Base-by-base conservation (phyloP, 2,329 filamentous ascomycete species). In the Cadophora gregata region DNA sequence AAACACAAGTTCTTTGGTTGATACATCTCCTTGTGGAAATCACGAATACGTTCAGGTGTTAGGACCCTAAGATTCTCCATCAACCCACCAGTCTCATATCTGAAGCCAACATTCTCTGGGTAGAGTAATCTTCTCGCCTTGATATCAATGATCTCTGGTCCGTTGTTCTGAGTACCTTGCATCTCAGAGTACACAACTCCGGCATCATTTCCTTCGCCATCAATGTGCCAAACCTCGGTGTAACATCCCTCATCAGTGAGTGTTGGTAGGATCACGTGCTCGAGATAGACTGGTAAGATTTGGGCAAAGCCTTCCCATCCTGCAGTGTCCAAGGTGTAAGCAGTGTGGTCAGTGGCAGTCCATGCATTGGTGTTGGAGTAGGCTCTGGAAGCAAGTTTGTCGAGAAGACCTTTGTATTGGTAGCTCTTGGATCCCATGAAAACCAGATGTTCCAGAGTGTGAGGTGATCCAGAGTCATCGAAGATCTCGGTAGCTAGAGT, bases 111-210 rank as follows among this genome's bases (percentile, higher is more conserved):
- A 56, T 92, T 91, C 77, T 96, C 88, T 0, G 94, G 94, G 74
- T 98, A 99, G 42, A 97, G 82, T 53, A 96, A 82, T 2, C 92
- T 88, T 48, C 92, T 90, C 62, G 93, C 90, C 70, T 88, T 86
- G 65, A 97, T 83, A 70, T 97, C 93, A 86, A 98, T 97, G 66
- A 98, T 87, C 77, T 97, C 93, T 8, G 85, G 83, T 71, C 91
- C 89, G 62, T 88, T 90, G 76, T 97, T 97, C 77, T 98, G 92
- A 1, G 97, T 89, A 27, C 90, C 96, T 80, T 99, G 96, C 96
- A 99, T 99, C 80, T 99, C 96, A 0, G 95, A 97, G 80, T 99
- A 99, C 9, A 99, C 96, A 1, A 97, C 94, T 69, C 93, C 96
- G 50, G 96, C 96, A 84, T 99, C 96, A 70, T 98, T 91, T 65